Base-by-base conservation (phyloP, 2,329 filamentous ascomycete genomes). In the Allantophomopsis lycopodina region DNA sequence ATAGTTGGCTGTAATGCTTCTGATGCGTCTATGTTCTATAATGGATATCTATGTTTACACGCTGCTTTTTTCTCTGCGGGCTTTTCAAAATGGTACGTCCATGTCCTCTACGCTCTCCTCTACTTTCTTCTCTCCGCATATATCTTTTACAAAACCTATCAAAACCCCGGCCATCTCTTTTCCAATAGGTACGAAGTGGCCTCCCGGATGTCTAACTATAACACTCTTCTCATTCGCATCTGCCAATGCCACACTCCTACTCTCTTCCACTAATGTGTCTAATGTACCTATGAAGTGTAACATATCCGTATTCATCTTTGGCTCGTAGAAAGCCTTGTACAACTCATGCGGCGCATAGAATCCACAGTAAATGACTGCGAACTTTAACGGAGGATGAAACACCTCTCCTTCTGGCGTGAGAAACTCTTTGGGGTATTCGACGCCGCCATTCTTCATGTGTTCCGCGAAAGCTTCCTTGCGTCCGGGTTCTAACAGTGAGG, bases 191-290 rank as follows among this genome's bases (percentile, higher is more conserved):
- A 95, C 73, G 53, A 94, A 87, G 58, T 96, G 89, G 0, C 88
- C 88, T 7, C 89, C 89, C 1, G 89, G 88, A 59, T 58, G 55
- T 33, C 94, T 86, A 50, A 81, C 71, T 50, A 75, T 54, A 46
- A 74, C 65, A 53, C 66, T 35, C 0, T 66, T 68, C 20, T 60
- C 65, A 56, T 78, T 85, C 36, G 70, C 67, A 17, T 86, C 76
- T 2, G 83, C 68, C 42, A 95, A 60, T 16, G 65, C 71, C 50
- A 72, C 64, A 56, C 76, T 84, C 52, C 84, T 66, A 39, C 60
- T 60, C 64, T 95, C 88, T 23, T 87, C 83, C 1, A 96, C 88
- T 1, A 95, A 84, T 2, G 81, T 85, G 62, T 95, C 89, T 49
- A 94, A 63, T 40, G 76, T 80, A 1, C 89, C 89, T 18, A 94